Evolutionary conservation across 2,329 filamentous ascomycete species (phyloP), one percentile per base, ranked within the genome.

Genomic region (Apiospora phragmitis): DNA sequence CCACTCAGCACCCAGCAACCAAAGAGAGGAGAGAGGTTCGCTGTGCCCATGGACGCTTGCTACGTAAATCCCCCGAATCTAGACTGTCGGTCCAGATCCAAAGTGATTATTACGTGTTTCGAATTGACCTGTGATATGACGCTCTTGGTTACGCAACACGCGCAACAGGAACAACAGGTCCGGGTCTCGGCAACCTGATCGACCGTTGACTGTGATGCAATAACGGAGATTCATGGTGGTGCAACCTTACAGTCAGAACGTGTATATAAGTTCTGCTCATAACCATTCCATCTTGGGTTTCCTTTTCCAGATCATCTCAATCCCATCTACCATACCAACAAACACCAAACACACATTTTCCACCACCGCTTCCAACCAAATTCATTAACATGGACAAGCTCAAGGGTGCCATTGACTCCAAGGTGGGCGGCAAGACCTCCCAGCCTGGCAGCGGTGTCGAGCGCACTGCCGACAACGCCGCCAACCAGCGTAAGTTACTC

Each of bases 391-490:
- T 68, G 49, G 66, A 65, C 55, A 49, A 68, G 26, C 21, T 68
- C 6, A 62, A 70, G 67, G 42, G 67, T 26, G 59, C 59, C 32
- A 35, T 67, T 45, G 66, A 68, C 66, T 62, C 68, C 55, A 74
- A 72, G 69, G 26, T 75, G 9, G 51, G 51, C 68, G 62, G 65
- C 68, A 73, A 74, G 71, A 72, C 71, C 68, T 69, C 73, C 12
- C 73, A 75, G 73, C 70, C 73, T 35, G 73, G 73, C 43, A 69
- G 71, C 73, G 35, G 29, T 49, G 49, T 74, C 43, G 73, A 75
- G 72, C 65, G 71, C 43, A 29, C 55, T 8, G 73, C 73, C 42
- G 72, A 75, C 51, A 71, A 73, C n/a, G 49, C 65, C 26, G 68
- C 62, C 42, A 72, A 75, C 70, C 29, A 70, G n/a, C 69, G 73